These are phyloP conservation scores for Cladosporium sphaerospermum DNA, from an alignment of 2,329 filamentous ascomycete species.

Conservation along the genomic window DNA sequence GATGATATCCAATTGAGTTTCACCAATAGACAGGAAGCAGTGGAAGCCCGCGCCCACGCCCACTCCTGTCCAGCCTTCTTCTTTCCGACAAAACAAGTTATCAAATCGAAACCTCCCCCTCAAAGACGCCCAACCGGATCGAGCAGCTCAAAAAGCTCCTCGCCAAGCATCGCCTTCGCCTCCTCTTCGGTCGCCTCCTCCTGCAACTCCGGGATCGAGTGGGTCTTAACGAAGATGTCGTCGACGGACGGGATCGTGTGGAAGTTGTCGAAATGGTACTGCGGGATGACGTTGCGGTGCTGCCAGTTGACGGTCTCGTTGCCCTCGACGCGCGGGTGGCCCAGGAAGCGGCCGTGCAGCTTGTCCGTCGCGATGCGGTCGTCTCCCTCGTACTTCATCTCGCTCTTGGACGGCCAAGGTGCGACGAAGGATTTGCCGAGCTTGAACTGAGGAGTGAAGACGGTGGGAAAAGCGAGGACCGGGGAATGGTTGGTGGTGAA, in stretches of 20 bases:
- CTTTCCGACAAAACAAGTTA: too few relatives aligned
- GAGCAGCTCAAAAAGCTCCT: constrained; percentile 19
- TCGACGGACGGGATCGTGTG: constrained; percentile 13
- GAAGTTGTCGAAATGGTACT: constrained; percentile 35
- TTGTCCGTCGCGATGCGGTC: constrained; percentile 40
- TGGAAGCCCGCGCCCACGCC: too few relatives aligned
- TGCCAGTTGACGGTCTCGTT: constrained; percentile 37
- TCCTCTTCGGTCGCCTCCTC: constrained; percentile 18
- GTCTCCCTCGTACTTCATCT: constrained; percentile 44
- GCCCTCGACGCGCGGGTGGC: constrained; percentile 38
- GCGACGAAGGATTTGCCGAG: constrained; percentile 27
- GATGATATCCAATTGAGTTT: too few relatives aligned
- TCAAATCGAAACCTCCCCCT: background rate
- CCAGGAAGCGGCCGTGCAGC: constrained; percentile 37
- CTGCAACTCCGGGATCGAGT: constrained; percentile 15
- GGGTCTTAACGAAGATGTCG: constrained; percentile 16
- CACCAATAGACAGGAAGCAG: too few relatives aligned
- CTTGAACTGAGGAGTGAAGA: constrained; percentile 26
- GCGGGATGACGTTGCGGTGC: constrained; percentile 33
- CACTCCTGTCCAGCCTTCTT: too few relatives aligned
- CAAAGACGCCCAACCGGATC: constrained; percentile 13
- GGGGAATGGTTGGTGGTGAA: constrained; percentile 18
- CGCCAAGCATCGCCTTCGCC: constrained; percentile 18
- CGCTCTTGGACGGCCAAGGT: constrained; percentile 35
- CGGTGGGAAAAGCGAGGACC: constrained; percentile 34